Base-by-base conservation (phyloP, 2,329 filamentous ascomycete genomes). In the Fusarium sp. region DNA sequence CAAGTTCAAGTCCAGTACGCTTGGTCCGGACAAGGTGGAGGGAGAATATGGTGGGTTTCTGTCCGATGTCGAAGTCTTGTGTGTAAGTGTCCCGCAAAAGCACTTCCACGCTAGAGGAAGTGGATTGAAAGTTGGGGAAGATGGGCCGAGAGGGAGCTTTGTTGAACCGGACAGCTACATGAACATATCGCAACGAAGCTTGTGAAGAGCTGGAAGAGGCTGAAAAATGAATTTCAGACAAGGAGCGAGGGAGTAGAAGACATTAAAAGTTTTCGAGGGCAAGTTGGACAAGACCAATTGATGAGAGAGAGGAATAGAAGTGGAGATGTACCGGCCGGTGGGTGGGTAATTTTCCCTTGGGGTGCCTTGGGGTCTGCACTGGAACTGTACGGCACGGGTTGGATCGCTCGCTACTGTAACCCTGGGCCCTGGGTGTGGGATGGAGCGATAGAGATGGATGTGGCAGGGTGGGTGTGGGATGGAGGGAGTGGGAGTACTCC, bases 261-360 rank as follows among this genome's bases (percentile, higher is more conserved):
- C 63, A 71, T 73, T 73, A 75, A 76, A 76, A 73, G 59, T 75
- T 76, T 73, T 73, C 67, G 67, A 73, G 67, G 67, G 55, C 66
- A 73, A 71, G 71, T 73, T 72, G 71, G 68, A 72, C 57, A 71
- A 74, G 68, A 58, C 72, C 72, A 74, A 73, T 74, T 74, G 74
- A 73, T 68, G 71, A 62, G 70, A 65, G 68, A 59, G 70, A 68
- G 67, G 62, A 71, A 74, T 68, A 39, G 61, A 61, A 70, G 73
- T 74, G 72, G 72, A 72, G 72, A 70, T 73, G 70, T 63, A 71
- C 71, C 55, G 56, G 68, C 65, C 63, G 58, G 70, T 58, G 67
- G 67, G 72, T 74, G 72, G 72, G 54, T 72, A 71, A 63, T 71
- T 72, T 71, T 72, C 44, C 67, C 59, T 71, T 70, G 72, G 71